Evolutionary conservation across 176 grass and related monocot species (phyloP), one percentile per base, ranked within the genome.

Genomic region (Puya raimondii): DNA sequence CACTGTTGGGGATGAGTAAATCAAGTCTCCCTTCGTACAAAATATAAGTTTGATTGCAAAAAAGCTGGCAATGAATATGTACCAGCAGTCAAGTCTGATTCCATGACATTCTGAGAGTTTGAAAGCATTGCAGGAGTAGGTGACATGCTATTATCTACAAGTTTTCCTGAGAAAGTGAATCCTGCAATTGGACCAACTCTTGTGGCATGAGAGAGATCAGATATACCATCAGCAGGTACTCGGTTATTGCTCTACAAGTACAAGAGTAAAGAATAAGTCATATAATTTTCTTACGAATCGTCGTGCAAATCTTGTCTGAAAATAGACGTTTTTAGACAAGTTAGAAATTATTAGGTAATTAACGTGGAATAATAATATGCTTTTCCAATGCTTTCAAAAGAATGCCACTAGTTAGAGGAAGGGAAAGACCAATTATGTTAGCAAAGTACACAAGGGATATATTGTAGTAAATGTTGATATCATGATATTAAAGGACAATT

Each of bases 31-130:
- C 23, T 26, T 61, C 49, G 63, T 63, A 77, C 20, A 42, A 73
- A 27, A 33, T 72, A 71, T 71, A 26, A 68, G 26, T 66, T 21
- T 51, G 72, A 20, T 56, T 76, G 73, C 67, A 53, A 33, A 25
- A 17, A 56, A 79, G 61, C 50, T 79, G 67, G 65, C 59, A 47
- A 21, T 50, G 58, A 7, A 75, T 25, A 16, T 66, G 51, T 49
- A 85, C 79, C 85, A 67, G 85, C 42, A 25, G 63, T 66, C 73
- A 85, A 74, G 49, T 82, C 80, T n/a, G 87, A 42, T 52, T 90
- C 87, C 67, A 67, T 54, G n/a, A 90, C 50, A 59, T 58, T 79
- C 47, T 82, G 82, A 2, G 67, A 61, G 75, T 90, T 85, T 74
- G 80, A 50, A 47, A 90, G 79, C 56, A 85, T 76, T 42, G 79